Conservation (phyloP, 1,284 basidiomycete species). For the Fomitopsis schrenkii region DNA sequence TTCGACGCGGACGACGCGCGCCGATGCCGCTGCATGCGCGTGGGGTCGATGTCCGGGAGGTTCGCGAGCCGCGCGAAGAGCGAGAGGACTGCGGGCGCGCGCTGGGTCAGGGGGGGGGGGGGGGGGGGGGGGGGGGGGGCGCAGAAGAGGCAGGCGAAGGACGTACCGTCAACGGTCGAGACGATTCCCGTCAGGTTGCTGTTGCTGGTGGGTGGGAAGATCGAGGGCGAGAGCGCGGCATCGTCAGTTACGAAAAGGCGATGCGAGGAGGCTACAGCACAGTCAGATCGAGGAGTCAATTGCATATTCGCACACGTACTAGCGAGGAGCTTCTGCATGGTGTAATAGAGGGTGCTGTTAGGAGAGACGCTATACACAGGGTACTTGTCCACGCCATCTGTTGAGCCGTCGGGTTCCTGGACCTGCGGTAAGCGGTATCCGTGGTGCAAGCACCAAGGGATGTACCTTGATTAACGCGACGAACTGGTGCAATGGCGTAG, state of each 20-base stretch:
- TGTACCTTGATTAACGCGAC: conserved; percentile 64
- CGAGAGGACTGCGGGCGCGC: conserved; percentile 51
- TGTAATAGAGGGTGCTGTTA: conserved; percentile 56
- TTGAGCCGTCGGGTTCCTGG: conserved; percentile 63
- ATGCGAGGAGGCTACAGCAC: conserved; percentile 61
- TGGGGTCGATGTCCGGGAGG: conserved; percentile 67
- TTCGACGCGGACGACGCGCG: conserved; percentile 68
- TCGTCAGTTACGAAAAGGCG: conserved; percentile 72
- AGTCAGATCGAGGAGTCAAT: neutral
- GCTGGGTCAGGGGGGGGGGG: neutral
- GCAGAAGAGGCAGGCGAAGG: too few relatives aligned
- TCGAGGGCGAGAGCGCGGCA: conserved; percentile 36
- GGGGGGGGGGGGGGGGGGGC: too few relatives aligned
- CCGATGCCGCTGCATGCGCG: conserved; percentile 67
- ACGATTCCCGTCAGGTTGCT: conserved; percentile 67
- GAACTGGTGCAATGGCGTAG: conserved; percentile 60
- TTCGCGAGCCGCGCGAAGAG: conserved; percentile 70
- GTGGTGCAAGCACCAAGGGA: conserved; percentile 1
- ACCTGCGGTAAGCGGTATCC: neutral
- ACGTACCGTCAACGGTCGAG: conserved; percentile 74
- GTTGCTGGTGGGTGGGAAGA: conserved; percentile 31
- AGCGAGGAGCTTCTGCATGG: conserved; percentile 73
- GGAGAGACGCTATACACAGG: conserved; percentile 77
- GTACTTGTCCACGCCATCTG: conserved; percentile 69
- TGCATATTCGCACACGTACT: conserved; percentile 42